phyloP scores from a whole-genome alignment of 1,284 basidiomycete species.

The Puccinia novopanici region DNA sequence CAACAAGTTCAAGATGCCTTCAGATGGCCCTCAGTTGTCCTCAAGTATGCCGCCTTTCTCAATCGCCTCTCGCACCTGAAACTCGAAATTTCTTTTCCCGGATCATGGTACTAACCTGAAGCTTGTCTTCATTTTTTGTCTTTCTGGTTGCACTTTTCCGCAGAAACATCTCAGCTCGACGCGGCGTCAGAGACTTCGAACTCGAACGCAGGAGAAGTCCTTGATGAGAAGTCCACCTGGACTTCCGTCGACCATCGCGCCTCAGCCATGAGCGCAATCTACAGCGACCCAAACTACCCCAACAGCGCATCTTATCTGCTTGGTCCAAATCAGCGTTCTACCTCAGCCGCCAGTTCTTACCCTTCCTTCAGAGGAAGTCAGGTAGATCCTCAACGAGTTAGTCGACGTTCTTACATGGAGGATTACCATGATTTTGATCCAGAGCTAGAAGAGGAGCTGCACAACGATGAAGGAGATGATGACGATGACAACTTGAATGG shows the following conservation, averaged over 20 bases:
- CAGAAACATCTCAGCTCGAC: background rate
- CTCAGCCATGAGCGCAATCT: conserved; percentile 7
- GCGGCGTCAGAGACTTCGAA: background rate
- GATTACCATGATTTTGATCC: conserved; percentile 44
- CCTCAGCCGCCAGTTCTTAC: background rate
- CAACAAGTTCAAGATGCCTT: conserved; percentile 6
- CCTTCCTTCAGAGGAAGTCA: conserved; percentile 10
- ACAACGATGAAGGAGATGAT: conserved; percentile 37
- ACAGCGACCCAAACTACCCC: conserved; percentile 16
- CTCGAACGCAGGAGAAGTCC: background rate
- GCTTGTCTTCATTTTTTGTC: background rate
- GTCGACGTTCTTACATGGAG: conserved; percentile 31
- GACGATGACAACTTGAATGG: conserved; percentile 42
- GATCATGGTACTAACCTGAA: background rate
- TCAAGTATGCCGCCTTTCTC: conserved; percentile 16
- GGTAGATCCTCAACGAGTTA: conserved; percentile 29
- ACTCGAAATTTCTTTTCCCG: background rate
- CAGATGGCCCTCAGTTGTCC: background rate
- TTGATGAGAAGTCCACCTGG: conserved; percentile 13
- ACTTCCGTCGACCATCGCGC: background rate
- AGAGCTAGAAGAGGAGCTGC: conserved; percentile 22
- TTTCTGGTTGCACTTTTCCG: background rate
- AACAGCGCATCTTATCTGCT: conserved; percentile 12
- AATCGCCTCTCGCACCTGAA: background rate
- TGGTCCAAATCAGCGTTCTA: background rate